Conservation (phyloP, 139 green algal species). For the Chlorella ohadii region DNA sequence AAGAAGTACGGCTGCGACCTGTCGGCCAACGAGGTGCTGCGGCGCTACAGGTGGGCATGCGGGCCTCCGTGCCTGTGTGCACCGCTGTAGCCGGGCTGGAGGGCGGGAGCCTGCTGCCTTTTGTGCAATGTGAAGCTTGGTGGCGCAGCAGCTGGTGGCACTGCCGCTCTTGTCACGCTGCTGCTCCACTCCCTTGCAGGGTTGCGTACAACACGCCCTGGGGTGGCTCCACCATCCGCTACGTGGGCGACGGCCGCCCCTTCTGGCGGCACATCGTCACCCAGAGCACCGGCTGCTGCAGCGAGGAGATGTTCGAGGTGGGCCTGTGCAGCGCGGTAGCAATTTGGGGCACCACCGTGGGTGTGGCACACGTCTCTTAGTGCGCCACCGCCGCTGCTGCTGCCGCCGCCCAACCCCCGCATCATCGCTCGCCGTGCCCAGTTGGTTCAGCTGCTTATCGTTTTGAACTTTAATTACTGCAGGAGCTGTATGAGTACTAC, state of each 20-base stretch:
- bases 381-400: no score
- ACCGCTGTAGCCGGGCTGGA: no score
- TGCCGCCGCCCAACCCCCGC: no score
- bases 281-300: conserved; percentile 57
- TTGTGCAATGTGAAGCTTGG: no score
- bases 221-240: conserved; percentile 55
- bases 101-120: no score
- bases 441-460: no score
- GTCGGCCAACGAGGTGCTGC: conserved; percentile 64
- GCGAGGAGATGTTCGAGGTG: conserved; percentile 50
- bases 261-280: conserved; percentile 78
- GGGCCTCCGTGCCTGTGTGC: no score
- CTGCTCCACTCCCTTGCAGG: background rate
- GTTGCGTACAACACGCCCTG: conserved; percentile 80
- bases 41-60: conserved; percentile 59
- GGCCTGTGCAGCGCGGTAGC: background rate
- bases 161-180: background rate
- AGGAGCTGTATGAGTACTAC: conserved; percentile 81
- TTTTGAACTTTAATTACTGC: no score
- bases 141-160: no score
- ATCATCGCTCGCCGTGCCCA: no score
- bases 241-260: conserved; percentile 76
- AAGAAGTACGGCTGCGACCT: conserved; percentile 59
- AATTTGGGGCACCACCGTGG: background rate
- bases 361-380: no score